phyloP scores from a whole-genome alignment of 2,329 filamentous ascomycete genomes.

The Diplodia sapinea region DNA sequence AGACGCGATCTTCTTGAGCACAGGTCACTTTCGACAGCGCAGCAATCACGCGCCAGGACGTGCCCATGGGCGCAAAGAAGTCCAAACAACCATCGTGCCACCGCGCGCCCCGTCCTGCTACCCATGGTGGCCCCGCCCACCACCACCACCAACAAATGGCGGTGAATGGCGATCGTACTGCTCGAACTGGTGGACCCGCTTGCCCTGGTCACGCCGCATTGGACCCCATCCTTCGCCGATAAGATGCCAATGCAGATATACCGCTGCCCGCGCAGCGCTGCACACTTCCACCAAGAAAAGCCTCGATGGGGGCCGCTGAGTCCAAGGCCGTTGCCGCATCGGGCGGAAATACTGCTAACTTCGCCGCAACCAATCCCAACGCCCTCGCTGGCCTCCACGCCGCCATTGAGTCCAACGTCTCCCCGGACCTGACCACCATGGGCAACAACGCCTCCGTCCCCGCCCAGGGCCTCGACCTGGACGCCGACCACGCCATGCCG shows the following conservation, averaged over 20 bases:
- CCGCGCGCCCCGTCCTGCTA: conserved; percentile 3
- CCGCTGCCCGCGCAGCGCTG: conserved; percentile 8
- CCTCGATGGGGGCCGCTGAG: conserved; percentile 29
- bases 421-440: conserved; percentile 16
- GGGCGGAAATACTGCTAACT: neutral
- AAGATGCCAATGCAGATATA: conserved; percentile 20
- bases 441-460: conserved; percentile 23
- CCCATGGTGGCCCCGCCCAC: conserved; percentile 24
- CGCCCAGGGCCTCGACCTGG: neutral
- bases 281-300: neutral
- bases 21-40: conserved; percentile 27
- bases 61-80: conserved; percentile 14
- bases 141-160: conserved; percentile 17
- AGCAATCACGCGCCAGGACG: conserved; percentile 28
- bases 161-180: conserved; percentile 31
- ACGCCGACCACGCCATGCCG: neutral
- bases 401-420: neutral
- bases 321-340: conserved; percentile 17
- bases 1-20: conserved; percentile 19
- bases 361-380: conserved; percentile 1
- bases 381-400: neutral
- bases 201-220: conserved; percentile 20
- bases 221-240: conserved; percentile 23
- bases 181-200: conserved; percentile 27
- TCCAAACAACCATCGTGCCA: conserved; percentile 17